A percentile compares a stretch with the other conserved stretches of the same genome.
These are phyloP conservation scores for Liriodendron chinense DNA, from an alignment of 164 flowering plant genomes.

Conservation along the genomic window DNA sequence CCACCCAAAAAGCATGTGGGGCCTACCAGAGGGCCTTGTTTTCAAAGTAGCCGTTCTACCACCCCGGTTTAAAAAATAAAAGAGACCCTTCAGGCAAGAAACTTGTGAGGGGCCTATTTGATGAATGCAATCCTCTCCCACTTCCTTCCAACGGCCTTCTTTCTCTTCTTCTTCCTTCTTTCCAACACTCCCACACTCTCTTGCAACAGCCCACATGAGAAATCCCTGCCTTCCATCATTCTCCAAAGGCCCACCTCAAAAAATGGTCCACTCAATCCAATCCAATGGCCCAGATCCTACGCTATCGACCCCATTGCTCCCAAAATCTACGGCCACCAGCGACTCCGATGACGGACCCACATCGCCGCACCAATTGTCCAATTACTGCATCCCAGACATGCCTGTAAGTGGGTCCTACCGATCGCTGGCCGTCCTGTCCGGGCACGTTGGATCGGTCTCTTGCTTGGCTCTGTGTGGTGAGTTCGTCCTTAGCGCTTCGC, in stretches of 20 bases:
- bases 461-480: constrained; percentile 91
- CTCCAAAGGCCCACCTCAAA: neutral
- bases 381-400: constrained; percentile 13
- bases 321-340: constrained; percentile 28
- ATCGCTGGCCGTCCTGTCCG: constrained; percentile 66
- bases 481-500: constrained; percentile 86
- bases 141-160: constrained; percentile 12
- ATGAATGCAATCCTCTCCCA: neutral
- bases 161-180: constrained; percentile 3
- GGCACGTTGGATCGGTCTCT: constrained; percentile 78
- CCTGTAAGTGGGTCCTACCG: constrained; percentile 33
- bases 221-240: neutral
- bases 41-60: constrained; percentile 37
- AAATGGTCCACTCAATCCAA: constrained; percentile 16
- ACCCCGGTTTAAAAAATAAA: constrained; percentile 6
- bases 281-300: constrained; percentile 15
- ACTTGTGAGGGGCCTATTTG: neutral
- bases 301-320: constrained; percentile 42
- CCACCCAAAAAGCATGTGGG: neutral
- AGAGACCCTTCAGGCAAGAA: neutral
- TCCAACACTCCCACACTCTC: neutral
- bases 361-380: constrained; percentile 26
- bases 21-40: neutral
- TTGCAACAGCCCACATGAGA: neutral
- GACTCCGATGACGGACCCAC: constrained; percentile 37